Conservation (phyloP, 345 rosid genomes). For the Dipteronia dyeriana region DNA sequence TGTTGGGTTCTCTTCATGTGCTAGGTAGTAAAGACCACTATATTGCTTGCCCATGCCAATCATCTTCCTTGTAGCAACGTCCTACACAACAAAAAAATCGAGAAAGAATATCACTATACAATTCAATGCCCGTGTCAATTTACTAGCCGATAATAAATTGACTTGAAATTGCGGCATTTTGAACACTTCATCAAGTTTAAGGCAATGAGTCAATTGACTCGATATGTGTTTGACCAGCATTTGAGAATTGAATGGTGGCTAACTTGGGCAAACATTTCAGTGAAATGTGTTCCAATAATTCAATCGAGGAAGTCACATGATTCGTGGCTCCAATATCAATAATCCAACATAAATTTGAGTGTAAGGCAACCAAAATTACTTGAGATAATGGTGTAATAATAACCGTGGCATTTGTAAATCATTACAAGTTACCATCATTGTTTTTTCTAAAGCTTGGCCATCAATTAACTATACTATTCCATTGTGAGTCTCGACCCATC, state of each 20-base stretch:
- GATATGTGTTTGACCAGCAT: neutral
- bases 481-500: neutral
- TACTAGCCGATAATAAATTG: constrained; percentile 10
- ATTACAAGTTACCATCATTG: neutral
- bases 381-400: neutral
- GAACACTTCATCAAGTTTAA: neutral
- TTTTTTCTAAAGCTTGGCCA: neutral
- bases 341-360: neutral
- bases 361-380: too few species aligned
- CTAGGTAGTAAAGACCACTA: neutral
- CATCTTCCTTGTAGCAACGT: neutral
- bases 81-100: constrained; percentile 7
- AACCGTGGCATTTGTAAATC: neutral
- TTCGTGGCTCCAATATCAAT: neutral
- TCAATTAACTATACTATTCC: neutral
- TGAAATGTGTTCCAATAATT: too few species aligned
- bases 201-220: neutral
- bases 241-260: neutral
- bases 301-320: neutral
- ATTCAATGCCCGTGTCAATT: constrained; percentile 3
- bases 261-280: neutral
- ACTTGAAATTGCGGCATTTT: constrained; percentile 12
- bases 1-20: neutral
- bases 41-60: constrained; percentile 17
- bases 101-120: constrained; percentile 7